Conservation (phyloP, 2,329 filamentous ascomycete genomes). For the Colletotrichum chlorophyti region DNA sequence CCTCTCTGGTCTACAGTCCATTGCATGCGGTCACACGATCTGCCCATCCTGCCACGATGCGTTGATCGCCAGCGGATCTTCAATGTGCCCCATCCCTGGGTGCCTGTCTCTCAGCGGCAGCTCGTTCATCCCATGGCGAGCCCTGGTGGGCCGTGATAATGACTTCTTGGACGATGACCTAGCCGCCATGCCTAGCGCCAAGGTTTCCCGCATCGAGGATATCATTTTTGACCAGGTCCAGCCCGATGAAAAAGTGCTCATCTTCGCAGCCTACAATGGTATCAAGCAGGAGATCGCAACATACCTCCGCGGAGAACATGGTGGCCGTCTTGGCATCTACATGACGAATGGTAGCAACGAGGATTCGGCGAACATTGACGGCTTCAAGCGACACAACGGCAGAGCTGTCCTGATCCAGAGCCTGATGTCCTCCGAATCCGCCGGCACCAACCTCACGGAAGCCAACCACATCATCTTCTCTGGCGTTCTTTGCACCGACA, state of each 20-base stretch:
- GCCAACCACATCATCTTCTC: slow-evolving; percentile 52
- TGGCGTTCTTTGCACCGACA: slow-evolving; percentile 40
- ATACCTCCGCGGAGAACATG: slow-evolving; percentile 20
- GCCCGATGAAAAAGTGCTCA: slow-evolving; percentile 35
- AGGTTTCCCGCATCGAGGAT: slow-evolving; percentile 34
- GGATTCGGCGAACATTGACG: slow-evolving; percentile 30
- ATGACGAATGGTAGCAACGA: slow-evolving; percentile 4
- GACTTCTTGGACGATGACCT: background rate
- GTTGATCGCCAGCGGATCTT: background rate
- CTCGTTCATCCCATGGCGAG: background rate
- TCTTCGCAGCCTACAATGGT: slow-evolving; percentile 45
- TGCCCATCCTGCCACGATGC: background rate
- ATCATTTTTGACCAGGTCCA: slow-evolving; percentile 32
- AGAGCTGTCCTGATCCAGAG: slow-evolving; percentile 44
- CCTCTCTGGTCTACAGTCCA: background rate
- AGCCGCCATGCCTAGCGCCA: slow-evolving; percentile 2
- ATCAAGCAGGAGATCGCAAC: slow-evolving; percentile 36
- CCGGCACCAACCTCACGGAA: slow-evolving; percentile 48
- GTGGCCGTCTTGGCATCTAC: slow-evolving; percentile 25
- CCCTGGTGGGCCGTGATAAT: background rate
- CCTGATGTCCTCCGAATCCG: slow-evolving; percentile 45
- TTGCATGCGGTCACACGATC: slow-evolving; percentile 19
- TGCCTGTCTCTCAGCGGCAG: background rate
- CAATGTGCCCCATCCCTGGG: background rate
- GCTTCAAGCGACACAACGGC: slow-evolving; percentile 34